These are phyloP conservation scores for Colletotrichum sp. DNA, from an alignment of 2,329 filamentous ascomycete genomes.

Conservation along the genomic window DNA sequence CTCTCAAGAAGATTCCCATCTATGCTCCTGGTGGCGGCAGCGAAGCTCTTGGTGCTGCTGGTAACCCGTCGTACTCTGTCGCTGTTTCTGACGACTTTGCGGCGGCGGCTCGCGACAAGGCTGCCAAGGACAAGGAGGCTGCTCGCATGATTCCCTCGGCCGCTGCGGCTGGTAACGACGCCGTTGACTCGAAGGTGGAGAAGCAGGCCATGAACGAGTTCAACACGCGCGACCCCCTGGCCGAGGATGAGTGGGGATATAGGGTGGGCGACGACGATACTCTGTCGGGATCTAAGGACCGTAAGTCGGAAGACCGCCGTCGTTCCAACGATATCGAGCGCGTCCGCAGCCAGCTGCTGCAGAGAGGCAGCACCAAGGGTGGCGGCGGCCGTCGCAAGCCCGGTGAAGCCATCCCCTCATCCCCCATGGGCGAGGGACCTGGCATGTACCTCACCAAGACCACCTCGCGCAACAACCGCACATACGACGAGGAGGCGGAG, in stretches of 20 bases:
- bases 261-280: constrained; percentile 40
- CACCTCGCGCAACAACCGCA: constrained; percentile 34
- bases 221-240: constrained; percentile 41
- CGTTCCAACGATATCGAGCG: constrained; percentile 43
- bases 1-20: constrained; percentile 87
- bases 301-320: constrained; percentile 36
- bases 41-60: constrained; percentile 66
- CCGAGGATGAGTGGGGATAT: constrained; percentile 43
- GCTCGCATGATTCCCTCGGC: constrained; percentile 66
- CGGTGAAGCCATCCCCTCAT: constrained; percentile 48
- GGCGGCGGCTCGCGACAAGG: constrained; percentile 64
- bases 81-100: constrained; percentile 71
- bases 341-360: constrained; percentile 40
- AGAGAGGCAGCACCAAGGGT: constrained; percentile 48
- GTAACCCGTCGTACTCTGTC: constrained; percentile 84
- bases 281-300: constrained; percentile 31
- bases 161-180: constrained; percentile 24
- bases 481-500: constrained; percentile 50
- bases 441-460: constrained; percentile 30
- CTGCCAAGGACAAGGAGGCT: constrained; percentile 65
- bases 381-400: constrained; percentile 55
- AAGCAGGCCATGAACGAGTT: constrained; percentile 49
- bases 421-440: constrained; percentile 30
- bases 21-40: constrained; percentile 77
- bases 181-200: constrained; percentile 37